phyloP scores from a whole-genome alignment of 371 early-diverging fungal genomes.

The Lichtheimia ramosa region DNA sequence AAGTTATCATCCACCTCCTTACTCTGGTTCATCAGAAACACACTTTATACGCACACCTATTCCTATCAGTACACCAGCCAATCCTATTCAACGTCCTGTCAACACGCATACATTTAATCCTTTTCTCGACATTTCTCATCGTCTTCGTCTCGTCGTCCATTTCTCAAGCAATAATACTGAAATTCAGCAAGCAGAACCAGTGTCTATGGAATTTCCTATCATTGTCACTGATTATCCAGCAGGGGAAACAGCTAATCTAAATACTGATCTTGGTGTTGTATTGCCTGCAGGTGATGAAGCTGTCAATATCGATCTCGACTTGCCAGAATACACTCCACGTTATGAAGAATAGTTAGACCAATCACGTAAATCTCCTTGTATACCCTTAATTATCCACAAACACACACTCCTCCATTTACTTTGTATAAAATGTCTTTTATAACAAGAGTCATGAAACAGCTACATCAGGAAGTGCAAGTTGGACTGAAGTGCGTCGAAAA shows the following conservation, averaged over 20 bases:
- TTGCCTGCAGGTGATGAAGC: conserved; percentile 32
- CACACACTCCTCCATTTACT: neutral
- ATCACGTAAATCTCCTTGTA: neutral
- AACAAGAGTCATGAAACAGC: too few relatives aligned
- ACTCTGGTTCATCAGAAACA: conserved; percentile 37
- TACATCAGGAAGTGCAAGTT: too few relatives aligned
- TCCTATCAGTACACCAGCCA: conserved; percentile 1
- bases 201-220: conserved; percentile 37
- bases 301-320: conserved; percentile 38
- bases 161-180: conserved; percentile 19
- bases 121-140: conserved; percentile 43
- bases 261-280: neutral
- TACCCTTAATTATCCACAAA: neutral
- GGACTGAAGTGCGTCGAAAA: too few relatives aligned
- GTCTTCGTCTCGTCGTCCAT: conserved; percentile 31
- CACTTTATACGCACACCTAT: conserved; percentile 42
- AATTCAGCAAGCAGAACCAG: conserved; percentile 13
- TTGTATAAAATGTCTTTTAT: neutral
- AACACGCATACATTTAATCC: conserved; percentile 43
- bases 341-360: conserved; percentile 11
- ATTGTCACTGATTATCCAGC: conserved; percentile 47
- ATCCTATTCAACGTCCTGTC: conserved; percentile 11
- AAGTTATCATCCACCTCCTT: conserved; percentile 37
- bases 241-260: neutral
- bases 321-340: conserved; percentile 50